phyloP scores from a whole-genome alignment of 768 basidiomycete species.

The Russula olivacea region DNA sequence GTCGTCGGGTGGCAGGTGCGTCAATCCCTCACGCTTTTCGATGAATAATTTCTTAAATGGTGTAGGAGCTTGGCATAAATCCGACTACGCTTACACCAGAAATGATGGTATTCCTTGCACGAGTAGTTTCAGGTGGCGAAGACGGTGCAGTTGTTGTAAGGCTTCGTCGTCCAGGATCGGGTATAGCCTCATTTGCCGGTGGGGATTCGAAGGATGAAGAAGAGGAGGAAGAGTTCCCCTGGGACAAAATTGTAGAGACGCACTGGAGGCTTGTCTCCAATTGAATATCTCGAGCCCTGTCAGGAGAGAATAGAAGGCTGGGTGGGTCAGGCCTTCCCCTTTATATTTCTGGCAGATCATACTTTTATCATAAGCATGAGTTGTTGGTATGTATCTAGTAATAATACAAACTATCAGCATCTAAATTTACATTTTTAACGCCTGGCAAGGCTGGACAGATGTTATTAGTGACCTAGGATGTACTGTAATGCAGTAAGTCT shows the following conservation, averaged over 20 bases:
- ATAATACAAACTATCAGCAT: conserved; percentile 7
- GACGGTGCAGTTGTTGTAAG: conserved; percentile 27
- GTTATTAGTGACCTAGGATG: conserved; percentile 5
- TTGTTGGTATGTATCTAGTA: conserved; percentile 12
- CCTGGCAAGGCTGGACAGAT: not conserved
- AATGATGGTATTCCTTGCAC: conserved; percentile 43
- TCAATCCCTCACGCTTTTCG: not conserved
- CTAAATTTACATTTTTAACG: conserved; percentile 19
- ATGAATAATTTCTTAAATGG: not conserved
- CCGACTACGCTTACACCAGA: conserved; percentile 57
- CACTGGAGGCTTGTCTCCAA: conserved; percentile 16
- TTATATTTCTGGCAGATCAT: not conserved
- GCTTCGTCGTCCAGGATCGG: conserved; percentile 22
- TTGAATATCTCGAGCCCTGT: not conserved
- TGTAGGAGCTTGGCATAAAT: conserved; percentile 54
- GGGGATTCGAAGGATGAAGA: conserved; percentile 16
- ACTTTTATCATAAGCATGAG: not conserved
- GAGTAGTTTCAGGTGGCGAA: conserved; percentile 31
- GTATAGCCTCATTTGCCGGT: conserved; percentile 14
- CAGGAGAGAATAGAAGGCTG: not conserved
- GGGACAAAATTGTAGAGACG: conserved; percentile 17
- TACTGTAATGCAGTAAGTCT: not conserved
- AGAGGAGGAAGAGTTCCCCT: conserved; percentile 15
- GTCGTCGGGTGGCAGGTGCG: conserved; percentile 35
- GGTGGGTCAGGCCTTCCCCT: not conserved